A percentile compares a stretch with the other conserved stretches of the same genome.
Evolutionary conservation across 371 early-diverging fungal genomes (phyloP).

Genomic region (Funneliformis caledonium): DNA sequence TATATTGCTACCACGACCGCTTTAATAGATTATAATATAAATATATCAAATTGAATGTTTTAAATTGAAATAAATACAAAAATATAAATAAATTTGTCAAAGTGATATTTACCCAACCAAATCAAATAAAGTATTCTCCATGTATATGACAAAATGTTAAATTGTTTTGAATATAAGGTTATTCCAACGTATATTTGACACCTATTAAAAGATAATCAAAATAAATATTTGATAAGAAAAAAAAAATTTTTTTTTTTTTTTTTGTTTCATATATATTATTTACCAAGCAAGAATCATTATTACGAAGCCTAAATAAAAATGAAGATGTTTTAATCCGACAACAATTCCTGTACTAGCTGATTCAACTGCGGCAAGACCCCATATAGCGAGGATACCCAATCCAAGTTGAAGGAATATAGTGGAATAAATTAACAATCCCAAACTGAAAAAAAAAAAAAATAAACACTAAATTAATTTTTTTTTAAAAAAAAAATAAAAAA

Average conservation of each 20-base stretch:
- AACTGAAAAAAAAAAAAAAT: not conserved
- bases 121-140: not conserved
- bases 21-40: not conserved
- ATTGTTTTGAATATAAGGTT: too few relatives aligned
- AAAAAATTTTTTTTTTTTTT: too few relatives aligned
- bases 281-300: not conserved
- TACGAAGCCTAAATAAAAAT: not conserved
- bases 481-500: not conserved
- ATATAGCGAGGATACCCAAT: not conserved
- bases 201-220: not conserved
- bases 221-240: too few relatives aligned
- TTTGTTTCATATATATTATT: not conserved
- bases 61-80: not conserved
- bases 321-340: not conserved
- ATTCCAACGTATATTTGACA: conserved; percentile 10
- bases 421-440: not conserved
- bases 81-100: not conserved
- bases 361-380: conserved; percentile 4
- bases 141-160: not conserved
- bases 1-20: not conserved
- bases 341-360: conserved; percentile 8
- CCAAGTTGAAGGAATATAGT: not conserved
- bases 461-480: not conserved
- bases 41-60: not conserved
- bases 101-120: conserved; percentile 3